Percentiles rank a stretch among this genome's conserved stretches.
Evolutionary conservation across 257 asterid species (phyloP).

Genomic region (Apocynum venetum): DNA sequence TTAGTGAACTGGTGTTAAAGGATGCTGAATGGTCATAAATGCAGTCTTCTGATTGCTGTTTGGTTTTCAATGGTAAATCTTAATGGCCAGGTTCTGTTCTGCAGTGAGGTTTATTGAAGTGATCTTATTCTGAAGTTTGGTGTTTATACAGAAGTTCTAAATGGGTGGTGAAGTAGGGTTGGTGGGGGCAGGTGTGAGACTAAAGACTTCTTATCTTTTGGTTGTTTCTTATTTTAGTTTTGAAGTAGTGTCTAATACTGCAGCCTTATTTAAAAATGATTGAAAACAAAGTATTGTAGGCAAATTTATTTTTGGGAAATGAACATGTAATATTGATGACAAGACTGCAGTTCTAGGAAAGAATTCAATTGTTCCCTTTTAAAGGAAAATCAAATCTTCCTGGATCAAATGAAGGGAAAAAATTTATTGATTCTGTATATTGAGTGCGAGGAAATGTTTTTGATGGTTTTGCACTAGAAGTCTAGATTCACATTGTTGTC

Average conservation of each 20-base stretch:
- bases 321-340: background rate
- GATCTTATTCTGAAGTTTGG: background rate
- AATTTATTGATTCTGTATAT: background rate
- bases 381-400: background rate
- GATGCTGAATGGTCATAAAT: background rate
- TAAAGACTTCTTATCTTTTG: background rate
- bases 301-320: background rate
- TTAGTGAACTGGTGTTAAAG: background rate
- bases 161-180: background rate
- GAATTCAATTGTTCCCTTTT: background rate
- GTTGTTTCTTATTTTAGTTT: background rate
- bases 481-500: background rate
- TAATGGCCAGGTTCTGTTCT: no score
- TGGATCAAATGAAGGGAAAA: background rate
- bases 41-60: background rate
- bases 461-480: background rate
- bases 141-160: background rate
- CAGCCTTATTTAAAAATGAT: background rate
- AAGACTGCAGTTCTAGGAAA: background rate
- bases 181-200: background rate
- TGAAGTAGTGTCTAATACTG: background rate
- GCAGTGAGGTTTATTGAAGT: background rate
- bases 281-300: background rate
- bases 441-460: background rate
- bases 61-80: no score